Conservation (phyloP, 73 alveolate genomes). For the Tetrahymena thermophila region DNA sequence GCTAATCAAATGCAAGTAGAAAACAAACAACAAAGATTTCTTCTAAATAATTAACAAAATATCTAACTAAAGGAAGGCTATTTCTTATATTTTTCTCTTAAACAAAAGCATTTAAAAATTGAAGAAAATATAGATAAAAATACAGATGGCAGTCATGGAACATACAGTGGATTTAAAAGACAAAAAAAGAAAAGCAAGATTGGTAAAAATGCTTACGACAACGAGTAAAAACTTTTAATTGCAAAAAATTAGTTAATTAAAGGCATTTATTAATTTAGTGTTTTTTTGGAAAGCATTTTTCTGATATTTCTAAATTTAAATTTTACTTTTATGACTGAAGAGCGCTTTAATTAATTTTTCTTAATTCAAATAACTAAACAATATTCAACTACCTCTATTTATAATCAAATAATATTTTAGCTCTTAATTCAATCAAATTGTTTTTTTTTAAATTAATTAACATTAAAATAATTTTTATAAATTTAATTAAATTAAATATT, state of each 20-base stretch:
- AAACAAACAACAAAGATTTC: background rate
- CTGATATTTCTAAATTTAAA: background rate
- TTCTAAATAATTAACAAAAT: background rate
- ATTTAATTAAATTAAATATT: background rate
- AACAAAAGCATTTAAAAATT: background rate
- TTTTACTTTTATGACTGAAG: background rate
- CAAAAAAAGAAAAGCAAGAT: background rate
- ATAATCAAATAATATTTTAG: too few species aligned
- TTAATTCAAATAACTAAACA: background rate
- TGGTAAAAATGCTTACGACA: background rate
- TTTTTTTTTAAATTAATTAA: too few species aligned
- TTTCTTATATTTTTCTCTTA: background rate
- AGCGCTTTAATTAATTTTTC: background rate
- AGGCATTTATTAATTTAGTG: background rate
- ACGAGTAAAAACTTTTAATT: background rate
- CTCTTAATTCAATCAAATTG: background rate
- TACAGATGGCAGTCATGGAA: background rate
- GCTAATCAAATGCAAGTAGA: background rate
- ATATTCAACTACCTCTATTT: too few species aligned
- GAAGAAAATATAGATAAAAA: background rate
- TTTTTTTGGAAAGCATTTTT: background rate
- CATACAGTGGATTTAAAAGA: background rate
- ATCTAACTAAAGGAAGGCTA: background rate
- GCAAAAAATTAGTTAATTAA: background rate
- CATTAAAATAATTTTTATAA: background rate